Evolutionary conservation across 2,329 filamentous ascomycete species (phyloP).

Genomic region (Grosmannia clavigera): DNA sequence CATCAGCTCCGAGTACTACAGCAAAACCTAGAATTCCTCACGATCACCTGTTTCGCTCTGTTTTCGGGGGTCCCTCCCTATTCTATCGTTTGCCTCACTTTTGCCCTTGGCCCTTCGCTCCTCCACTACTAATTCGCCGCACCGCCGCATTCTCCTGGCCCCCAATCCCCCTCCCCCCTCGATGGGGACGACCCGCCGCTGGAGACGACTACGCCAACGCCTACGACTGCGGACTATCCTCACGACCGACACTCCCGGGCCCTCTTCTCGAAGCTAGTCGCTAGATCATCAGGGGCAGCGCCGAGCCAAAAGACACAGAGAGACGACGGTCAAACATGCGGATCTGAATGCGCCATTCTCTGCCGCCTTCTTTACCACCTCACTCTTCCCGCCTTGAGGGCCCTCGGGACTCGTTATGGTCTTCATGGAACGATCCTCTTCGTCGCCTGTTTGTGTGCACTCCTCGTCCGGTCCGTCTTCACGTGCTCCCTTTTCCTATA

Average conservation of each 20-base stretch:
- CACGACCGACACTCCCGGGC: background rate
- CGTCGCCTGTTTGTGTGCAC: slow-evolving; percentile 47
- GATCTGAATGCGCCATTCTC: background rate
- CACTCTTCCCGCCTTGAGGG: slow-evolving; percentile 24
- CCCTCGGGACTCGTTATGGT: slow-evolving; percentile 34
- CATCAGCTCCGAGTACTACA: background rate
- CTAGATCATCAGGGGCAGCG: background rate
- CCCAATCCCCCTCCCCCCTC: background rate
- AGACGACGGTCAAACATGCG: background rate
- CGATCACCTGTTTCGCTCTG: background rate
- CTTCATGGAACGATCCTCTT: slow-evolving; percentile 50
- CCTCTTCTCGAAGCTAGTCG: background rate
- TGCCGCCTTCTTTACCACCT: background rate
- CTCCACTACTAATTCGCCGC: background rate
- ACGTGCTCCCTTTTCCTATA: slow-evolving; percentile 1
- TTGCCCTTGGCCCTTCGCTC: background rate
- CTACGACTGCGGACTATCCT: too few species aligned
- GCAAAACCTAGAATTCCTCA: background rate
- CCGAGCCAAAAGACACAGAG: background rate
- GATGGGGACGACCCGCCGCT: background rate
- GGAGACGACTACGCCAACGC: background rate
- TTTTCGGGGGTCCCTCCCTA: background rate
- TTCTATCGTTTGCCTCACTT: background rate
- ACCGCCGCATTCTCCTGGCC: background rate
- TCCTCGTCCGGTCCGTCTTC: slow-evolving; percentile 27